phyloP scores from a whole-genome alignment of 2,329 filamentous ascomycete species.

The Cephalotrichum gorgonifer region DNA sequence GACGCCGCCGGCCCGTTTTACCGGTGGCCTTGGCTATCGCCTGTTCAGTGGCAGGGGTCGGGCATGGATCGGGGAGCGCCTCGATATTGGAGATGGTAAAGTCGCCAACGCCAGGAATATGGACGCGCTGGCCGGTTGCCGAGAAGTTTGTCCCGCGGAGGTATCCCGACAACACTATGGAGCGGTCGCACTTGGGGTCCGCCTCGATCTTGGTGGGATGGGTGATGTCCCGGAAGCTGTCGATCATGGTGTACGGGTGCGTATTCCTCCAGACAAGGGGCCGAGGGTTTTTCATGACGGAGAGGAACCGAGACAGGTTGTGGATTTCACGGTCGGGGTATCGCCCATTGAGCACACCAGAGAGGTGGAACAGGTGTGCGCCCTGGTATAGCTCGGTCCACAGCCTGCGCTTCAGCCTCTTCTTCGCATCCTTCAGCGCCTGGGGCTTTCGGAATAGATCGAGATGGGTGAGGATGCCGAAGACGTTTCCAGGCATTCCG shows the following conservation, averaged over 20 bases:
- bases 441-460: slow-evolving; percentile 94
- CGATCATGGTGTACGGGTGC: slow-evolving; percentile 86
- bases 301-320: slow-evolving; percentile 89
- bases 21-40: slow-evolving; percentile 75
- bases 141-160: slow-evolving; percentile 91
- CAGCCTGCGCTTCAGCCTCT: slow-evolving; percentile 86
- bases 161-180: slow-evolving; percentile 86
- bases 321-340: slow-evolving; percentile 96
- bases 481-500: slow-evolving; percentile 97
- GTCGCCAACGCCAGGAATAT: slow-evolving; percentile 88
- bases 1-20: slow-evolving; percentile 65
- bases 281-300: slow-evolving; percentile 97
- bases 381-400: slow-evolving; percentile 97
- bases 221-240: slow-evolving; percentile 91
- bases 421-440: slow-evolving; percentile 86
- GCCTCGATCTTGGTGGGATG: slow-evolving; percentile 86
- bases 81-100: slow-evolving; percentile 77
- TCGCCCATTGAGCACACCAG: slow-evolving; percentile 89
- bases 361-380: slow-evolving; percentile 93
- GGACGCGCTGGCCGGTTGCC: slow-evolving; percentile 72
- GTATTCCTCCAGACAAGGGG: slow-evolving; percentile 95
- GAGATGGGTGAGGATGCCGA: slow-evolving; percentile 91
- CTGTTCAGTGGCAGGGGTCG: slow-evolving; percentile 84
- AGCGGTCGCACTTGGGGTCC: slow-evolving; percentile 80
- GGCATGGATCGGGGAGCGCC: slow-evolving; percentile 84